Percentiles rank a stretch among this genome's conserved stretches.
phyloP scores from a whole-genome alignment of 2,329 filamentous ascomycete genomes.

The Apiospora sp. region DNA sequence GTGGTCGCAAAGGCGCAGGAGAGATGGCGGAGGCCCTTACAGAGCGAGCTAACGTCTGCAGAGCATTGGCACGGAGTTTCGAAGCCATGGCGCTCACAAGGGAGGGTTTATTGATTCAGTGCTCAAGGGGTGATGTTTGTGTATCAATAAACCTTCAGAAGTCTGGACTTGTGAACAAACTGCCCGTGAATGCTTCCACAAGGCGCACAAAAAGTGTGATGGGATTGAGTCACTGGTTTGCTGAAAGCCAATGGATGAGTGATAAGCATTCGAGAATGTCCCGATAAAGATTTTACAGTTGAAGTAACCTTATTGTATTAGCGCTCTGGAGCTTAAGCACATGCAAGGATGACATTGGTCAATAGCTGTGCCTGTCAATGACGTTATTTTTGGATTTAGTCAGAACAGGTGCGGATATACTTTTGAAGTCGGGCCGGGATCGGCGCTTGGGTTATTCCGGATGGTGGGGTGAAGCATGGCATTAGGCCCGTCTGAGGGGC shows the following conservation, averaged over 20 bases:
- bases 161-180: not conserved
- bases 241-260: not conserved
- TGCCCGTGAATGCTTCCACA: not conserved
- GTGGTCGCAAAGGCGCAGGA: slow-evolving; percentile 26
- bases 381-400: not conserved
- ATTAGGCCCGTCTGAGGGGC: not conserved
- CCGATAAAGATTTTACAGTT: slow-evolving; percentile 20
- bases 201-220: not conserved
- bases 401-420: not conserved
- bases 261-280: not conserved
- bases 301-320: not conserved
- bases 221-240: not conserved
- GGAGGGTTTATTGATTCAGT: not conserved
- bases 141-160: not conserved
- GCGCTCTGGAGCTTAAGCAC: not conserved
- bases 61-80: slow-evolving; percentile 28
- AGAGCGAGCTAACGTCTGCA: slow-evolving; percentile 31
- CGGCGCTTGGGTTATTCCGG: not conserved
- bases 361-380: not conserved
- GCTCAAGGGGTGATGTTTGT: not conserved
- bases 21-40: slow-evolving; percentile 25
- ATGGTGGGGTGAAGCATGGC: slow-evolving; percentile 2
- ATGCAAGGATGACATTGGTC: not conserved
- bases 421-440: not conserved
- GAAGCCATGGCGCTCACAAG: not conserved